Conservation (phyloP, 2,329 filamentous ascomycete genomes). For the Blumeria graminis region DNA sequence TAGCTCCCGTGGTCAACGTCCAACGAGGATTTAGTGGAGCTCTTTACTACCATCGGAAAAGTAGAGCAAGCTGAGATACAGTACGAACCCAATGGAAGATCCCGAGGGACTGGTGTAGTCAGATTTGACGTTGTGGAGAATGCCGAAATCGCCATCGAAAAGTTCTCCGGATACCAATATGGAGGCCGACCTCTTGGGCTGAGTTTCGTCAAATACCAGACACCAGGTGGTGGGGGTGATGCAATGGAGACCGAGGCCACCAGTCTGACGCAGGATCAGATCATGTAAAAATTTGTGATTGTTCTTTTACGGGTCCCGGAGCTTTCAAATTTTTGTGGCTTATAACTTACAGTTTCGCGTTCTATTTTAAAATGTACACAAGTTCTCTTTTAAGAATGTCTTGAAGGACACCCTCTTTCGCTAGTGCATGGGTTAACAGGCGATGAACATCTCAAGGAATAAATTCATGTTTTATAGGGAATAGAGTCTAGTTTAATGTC, state of each 20-base stretch:
- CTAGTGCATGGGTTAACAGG: too few relatives aligned
- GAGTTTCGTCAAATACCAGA: constrained; percentile 82
- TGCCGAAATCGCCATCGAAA: constrained; percentile 81
- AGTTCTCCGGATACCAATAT: constrained; percentile 96
- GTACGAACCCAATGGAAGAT: constrained; percentile 89
- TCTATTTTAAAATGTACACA: background rate
- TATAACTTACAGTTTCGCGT: background rate
- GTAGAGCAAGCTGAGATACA: constrained; percentile 98
- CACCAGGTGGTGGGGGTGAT: constrained; percentile 27
- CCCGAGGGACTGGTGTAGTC: constrained; percentile 87
- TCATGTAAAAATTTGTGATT: constrained; percentile 39
- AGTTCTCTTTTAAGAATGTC: background rate
- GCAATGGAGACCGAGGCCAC: constrained; percentile 65
- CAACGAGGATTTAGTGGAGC: constrained; percentile 87
- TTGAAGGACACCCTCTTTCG: too few relatives aligned
- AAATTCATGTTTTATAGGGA: too few relatives aligned
- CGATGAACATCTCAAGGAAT: too few relatives aligned
- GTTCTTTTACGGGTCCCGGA: too few relatives aligned
- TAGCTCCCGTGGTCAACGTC: constrained; percentile 97
- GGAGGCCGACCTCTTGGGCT: constrained; percentile 82
- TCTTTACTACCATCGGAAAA: constrained; percentile 95
- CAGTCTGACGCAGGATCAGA: constrained; percentile 86
- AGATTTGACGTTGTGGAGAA: constrained; percentile 66
- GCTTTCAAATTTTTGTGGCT: background rate
- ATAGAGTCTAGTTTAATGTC: too few relatives aligned